Percentiles rank a stretch among this genome's conserved stretches.
phyloP scores from a whole-genome alignment of 2,329 filamentous ascomycete species.

The Fusarium keratoplasticum region DNA sequence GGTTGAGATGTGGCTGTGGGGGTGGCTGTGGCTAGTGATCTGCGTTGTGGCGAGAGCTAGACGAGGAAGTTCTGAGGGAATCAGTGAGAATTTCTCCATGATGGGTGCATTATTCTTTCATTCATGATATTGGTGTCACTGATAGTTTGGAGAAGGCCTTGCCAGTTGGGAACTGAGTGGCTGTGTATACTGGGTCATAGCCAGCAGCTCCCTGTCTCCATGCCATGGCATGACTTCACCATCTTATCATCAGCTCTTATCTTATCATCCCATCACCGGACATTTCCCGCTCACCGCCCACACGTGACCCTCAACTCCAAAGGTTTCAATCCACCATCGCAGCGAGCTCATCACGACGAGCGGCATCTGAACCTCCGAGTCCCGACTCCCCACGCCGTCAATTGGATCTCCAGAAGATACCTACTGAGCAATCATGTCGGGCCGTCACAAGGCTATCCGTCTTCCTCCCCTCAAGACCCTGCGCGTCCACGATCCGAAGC shows the following conservation, averaged over 20 bases:
- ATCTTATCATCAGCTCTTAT: slow-evolving; percentile 4
- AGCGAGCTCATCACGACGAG: slow-evolving; percentile 9
- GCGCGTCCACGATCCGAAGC: slow-evolving; percentile 66
- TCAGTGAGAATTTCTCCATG: background rate
- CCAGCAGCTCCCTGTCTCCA: too few species aligned
- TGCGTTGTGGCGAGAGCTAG: background rate
- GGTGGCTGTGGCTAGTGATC: background rate
- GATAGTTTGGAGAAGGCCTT: background rate
- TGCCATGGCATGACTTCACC: background rate
- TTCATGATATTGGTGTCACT: background rate
- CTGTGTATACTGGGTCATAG: background rate
- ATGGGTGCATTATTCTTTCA: background rate
- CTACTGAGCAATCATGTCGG: slow-evolving; percentile 53
- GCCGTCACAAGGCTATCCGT: slow-evolving; percentile 63
- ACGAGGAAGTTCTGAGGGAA: background rate
- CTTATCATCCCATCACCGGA: slow-evolving; percentile 7
- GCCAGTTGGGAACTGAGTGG: background rate
- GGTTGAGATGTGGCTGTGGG: slow-evolving; percentile 1
- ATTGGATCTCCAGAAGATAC: slow-evolving; percentile 8
- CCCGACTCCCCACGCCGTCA: slow-evolving; percentile 1
- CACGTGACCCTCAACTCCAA: slow-evolving; percentile 40
- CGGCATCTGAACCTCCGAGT: background rate
- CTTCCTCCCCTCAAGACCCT: slow-evolving; percentile 68
- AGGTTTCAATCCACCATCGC: slow-evolving; percentile 34
- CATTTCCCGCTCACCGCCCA: slow-evolving; percentile 26